Percentiles rank a stretch among this genome's conserved stretches.
These are phyloP conservation scores for Vitis cinerea DNA, from an alignment of 164 flowering plant genomes.

Conservation along the genomic window DNA sequence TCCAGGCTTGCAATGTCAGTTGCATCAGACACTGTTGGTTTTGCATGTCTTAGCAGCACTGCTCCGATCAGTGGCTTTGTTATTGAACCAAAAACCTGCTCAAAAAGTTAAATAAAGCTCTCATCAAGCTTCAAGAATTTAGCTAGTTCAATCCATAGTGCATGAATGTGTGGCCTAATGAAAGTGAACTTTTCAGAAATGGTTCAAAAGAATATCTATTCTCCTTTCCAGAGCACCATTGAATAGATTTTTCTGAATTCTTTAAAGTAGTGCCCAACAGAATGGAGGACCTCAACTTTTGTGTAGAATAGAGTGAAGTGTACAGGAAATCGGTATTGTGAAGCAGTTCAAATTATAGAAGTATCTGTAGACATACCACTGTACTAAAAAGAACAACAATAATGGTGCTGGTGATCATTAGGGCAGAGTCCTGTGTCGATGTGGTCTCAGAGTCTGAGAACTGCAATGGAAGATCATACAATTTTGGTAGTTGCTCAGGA, in stretches of 20 bases:
- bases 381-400: conserved; percentile 77
- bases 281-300: not conserved
- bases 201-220: too few relatives aligned
- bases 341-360: not conserved
- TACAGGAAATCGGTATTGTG: not conserved
- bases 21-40: conserved; percentile 28
- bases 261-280: not conserved
- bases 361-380: conserved; percentile 38
- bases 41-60: conserved; percentile 29
- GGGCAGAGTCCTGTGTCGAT: conserved; percentile 27
- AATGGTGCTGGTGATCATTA: conserved; percentile 62
- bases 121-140: not conserved
- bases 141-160: not conserved
- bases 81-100: conserved; percentile 68
- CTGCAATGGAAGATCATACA: conserved; percentile 25
- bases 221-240: too few relatives aligned
- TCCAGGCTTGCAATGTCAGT: conserved; percentile 49
- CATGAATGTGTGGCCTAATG: not conserved
- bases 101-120: not conserved
- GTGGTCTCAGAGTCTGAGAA: conserved; percentile 32
- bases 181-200: too few relatives aligned
- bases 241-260: not conserved
- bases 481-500: not conserved
- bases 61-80: conserved; percentile 66
- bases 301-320: too few relatives aligned